Conservation (phyloP, 2,329 filamentous ascomycete species). For the Phyllosticta citribraziliensis region DNA sequence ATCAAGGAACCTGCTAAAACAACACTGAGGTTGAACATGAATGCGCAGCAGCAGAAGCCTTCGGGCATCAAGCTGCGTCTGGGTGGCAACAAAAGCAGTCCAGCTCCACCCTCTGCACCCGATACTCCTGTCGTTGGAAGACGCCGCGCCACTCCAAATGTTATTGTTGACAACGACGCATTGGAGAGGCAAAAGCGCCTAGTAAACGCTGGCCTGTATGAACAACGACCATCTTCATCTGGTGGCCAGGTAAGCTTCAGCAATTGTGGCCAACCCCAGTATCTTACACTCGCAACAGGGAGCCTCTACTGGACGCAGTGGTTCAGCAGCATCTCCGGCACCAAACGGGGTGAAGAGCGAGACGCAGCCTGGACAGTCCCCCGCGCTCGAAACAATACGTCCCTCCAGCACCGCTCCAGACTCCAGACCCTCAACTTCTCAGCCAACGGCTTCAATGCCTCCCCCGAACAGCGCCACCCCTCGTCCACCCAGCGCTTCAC, state of each 20-base stretch:
- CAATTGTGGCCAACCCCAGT: background rate
- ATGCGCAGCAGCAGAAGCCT: constrained; percentile 19
- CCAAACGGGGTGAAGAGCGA: constrained; percentile 33
- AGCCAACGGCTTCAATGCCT: constrained; percentile 23
- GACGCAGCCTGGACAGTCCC: constrained; percentile 29
- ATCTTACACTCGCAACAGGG: background rate
- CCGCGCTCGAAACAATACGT: constrained; percentile 31
- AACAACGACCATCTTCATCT: constrained; percentile 19
- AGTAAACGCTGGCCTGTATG: constrained; percentile 41
- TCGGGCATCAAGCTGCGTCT: constrained; percentile 57
- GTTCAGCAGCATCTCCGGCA: constrained; percentile 20
- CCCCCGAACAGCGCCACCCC: constrained; percentile 26
- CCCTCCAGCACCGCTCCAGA: constrained; percentile 28
- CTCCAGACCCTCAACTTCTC: constrained; percentile 20
- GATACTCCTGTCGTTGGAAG: constrained; percentile 29
- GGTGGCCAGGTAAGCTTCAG: constrained; percentile 19
- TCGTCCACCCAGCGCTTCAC: constrained; percentile 31
- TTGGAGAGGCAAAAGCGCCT: constrained; percentile 43
- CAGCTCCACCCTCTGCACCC: constrained; percentile 21
- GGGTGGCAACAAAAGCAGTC: constrained; percentile 37
- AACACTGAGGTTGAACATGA: constrained; percentile 71
- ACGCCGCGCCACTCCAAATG: constrained; percentile 36
- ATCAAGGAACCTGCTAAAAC: constrained; percentile 64
- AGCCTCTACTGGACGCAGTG: constrained; percentile 29
- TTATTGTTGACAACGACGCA: constrained; percentile 46